Percentiles rank a stretch among this genome's conserved stretches.
Conservation (phyloP, 2,329 filamentous ascomycete species). For the Alternaria consortialis region DNA sequence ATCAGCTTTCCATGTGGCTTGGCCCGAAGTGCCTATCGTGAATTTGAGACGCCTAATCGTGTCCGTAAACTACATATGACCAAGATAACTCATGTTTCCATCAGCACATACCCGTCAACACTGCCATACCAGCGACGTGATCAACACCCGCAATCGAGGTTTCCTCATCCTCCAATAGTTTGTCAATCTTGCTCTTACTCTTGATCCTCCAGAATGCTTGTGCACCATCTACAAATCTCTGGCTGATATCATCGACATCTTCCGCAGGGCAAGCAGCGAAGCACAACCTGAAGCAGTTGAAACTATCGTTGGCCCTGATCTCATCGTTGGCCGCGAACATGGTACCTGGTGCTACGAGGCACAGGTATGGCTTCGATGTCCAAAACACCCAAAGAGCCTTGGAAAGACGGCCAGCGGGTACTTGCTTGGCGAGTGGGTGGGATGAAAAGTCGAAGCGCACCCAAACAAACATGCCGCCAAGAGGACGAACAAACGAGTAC, state of each 20-base stretch:
- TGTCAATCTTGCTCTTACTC: constrained; percentile 70
- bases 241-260: constrained; percentile 68
- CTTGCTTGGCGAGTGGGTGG: constrained; percentile 72
- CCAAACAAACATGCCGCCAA: constrained; percentile 95
- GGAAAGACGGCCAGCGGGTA: constrained; percentile 66
- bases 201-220: constrained; percentile 81
- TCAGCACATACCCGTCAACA: constrained; percentile 46
- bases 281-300: constrained; percentile 79
- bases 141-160: constrained; percentile 18
- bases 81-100: not conserved
- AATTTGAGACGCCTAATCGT: not conserved
- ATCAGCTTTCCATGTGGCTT: not conserved
- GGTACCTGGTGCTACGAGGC: constrained; percentile 73
- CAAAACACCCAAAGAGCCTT: constrained; percentile 75
- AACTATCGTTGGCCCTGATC: constrained; percentile 67
- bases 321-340: constrained; percentile 76
- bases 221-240: constrained; percentile 73
- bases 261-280: constrained; percentile 85
- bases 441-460: constrained; percentile 73
- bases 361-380: constrained; percentile 72
- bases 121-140: constrained; percentile 35
- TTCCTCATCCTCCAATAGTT: constrained; percentile 59
- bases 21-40: not conserved
- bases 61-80: not conserved
- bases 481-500: constrained; percentile 80